Evolutionary conservation across 1,139 yeast genomes (phyloP), one percentile per base, ranked within the genome.

Genomic region (Kurtzmaniella quercitrusa): DNA sequence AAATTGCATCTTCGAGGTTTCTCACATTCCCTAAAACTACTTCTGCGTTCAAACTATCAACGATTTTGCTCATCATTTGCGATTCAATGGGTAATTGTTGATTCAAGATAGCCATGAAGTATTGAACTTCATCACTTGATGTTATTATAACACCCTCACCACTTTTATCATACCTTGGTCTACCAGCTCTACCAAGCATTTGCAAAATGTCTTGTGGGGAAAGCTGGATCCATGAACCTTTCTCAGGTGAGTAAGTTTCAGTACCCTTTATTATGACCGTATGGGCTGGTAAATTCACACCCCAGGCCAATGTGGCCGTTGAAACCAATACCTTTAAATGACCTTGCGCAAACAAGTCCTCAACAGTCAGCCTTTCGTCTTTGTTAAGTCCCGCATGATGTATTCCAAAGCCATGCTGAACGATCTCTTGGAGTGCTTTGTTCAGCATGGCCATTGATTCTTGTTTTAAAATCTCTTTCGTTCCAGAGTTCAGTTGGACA

Each of bases 261-360:
- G 98, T 93, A 0, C 98, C 98, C 57, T 93, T 91, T 48, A 93
- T 87, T 24, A 93, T 83, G 24, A 93, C 98, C 0, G 97, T 89
- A 54, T 93, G 97, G 0, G 98, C 98, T 1, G 98, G 98, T 45
- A 93, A 73, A 59, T 93, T 93, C 34, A 93, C 98, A 73, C 98
- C 98, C 98, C 98, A 93, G 0, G 98, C 98, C 50, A 93, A 76
- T 0, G 98, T 93, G 0, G 98, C 96, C 1, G 98, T 93, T 0
- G 95, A 89, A 1, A 91, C 95, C 43, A 93, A 70, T 1, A 91
- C 89, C 54, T 81, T 83, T 23, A 89, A 66, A 46, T 85, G 82
- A 2, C 98, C 96, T 50, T 83, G 93, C 1, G 95, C 91, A 67
- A 93, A 93, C 39, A 88, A 66, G 55, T 87, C 93, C 63, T 93